These are phyloP conservation scores for Alternaria solani DNA, from an alignment of 2,329 filamentous ascomycete species.

Conservation along the genomic window DNA sequence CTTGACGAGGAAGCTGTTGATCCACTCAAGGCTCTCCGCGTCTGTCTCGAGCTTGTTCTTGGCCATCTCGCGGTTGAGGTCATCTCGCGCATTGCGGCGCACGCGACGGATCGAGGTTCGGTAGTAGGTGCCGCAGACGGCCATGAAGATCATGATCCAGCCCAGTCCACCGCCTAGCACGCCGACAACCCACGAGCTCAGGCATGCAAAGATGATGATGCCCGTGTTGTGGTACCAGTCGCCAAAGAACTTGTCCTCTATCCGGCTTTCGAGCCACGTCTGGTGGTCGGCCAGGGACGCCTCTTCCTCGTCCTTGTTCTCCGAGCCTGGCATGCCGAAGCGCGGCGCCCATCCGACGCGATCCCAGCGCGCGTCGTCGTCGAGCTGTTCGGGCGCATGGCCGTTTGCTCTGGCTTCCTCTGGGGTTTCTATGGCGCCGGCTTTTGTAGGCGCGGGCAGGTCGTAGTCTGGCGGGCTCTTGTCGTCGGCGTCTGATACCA, in stretches of 20 bases:
- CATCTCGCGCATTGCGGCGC: slow-evolving; percentile 93
- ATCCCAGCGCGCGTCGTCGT: slow-evolving; percentile 59
- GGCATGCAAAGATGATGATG: slow-evolving; percentile 91
- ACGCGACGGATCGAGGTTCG: slow-evolving; percentile 93
- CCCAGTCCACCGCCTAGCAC: slow-evolving; percentile 88
- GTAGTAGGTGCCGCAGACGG: slow-evolving; percentile 92
- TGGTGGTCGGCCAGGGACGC: slow-evolving; percentile 82
- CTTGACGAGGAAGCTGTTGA: slow-evolving; percentile 97
- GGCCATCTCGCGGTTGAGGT: slow-evolving; percentile 86
- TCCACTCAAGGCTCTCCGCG: slow-evolving; percentile 94
- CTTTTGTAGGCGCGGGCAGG: slow-evolving; percentile 77
- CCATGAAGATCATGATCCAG: slow-evolving; percentile 95
- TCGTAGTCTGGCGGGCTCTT: slow-evolving; percentile 68
- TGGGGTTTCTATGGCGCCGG: slow-evolving; percentile 67
- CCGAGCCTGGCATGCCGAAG: slow-evolving; percentile 67
- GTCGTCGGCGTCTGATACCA: slow-evolving; percentile 75
- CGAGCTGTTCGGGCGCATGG: slow-evolving; percentile 61
- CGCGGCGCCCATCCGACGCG: slow-evolving; percentile 87
- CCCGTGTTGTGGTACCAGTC: slow-evolving; percentile 98
- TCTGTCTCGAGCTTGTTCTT: slow-evolving; percentile 90
- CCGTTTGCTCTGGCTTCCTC: slow-evolving; percentile 61
- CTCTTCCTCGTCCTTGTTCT: slow-evolving; percentile 65
- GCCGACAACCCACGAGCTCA: slow-evolving; percentile 89
- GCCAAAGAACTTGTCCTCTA: slow-evolving; percentile 91
- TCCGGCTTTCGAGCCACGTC: slow-evolving; percentile 81